Evolutionary conservation across 345 rosid genomes (phyloP).

Genomic region (Corchorus olitorius): DNA sequence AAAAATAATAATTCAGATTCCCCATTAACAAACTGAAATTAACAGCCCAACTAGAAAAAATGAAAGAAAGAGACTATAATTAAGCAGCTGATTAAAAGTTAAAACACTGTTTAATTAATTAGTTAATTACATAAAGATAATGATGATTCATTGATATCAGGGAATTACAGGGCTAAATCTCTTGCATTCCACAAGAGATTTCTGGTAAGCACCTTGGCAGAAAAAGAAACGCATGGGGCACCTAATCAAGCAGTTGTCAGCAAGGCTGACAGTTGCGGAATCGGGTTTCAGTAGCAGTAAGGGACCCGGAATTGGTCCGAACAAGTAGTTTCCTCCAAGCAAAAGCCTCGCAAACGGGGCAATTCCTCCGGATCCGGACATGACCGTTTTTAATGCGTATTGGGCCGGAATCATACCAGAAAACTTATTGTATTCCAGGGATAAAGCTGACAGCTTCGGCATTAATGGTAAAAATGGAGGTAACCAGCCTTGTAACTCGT

Average conservation of each 20-base stretch:
- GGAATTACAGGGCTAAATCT: conserved; percentile 53
- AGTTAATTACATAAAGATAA: neutral
- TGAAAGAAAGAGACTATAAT: no score
- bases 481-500: conserved; percentile 44
- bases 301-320: conserved; percentile 70
- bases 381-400: conserved; percentile 46
- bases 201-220: conserved; percentile 75
- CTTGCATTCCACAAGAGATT: conserved; percentile 65
- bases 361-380: conserved; percentile 50
- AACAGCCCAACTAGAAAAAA: neutral
- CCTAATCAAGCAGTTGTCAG: conserved; percentile 68
- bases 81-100: no score
- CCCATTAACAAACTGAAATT: neutral
- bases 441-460: conserved; percentile 57
- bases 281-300: conserved; percentile 65
- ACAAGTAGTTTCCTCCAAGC: conserved; percentile 84
- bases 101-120: neutral
- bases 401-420: conserved; percentile 63
- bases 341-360: conserved; percentile 65
- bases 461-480: conserved; percentile 48
- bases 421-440: conserved; percentile 51
- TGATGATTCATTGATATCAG: conserved; percentile 5
- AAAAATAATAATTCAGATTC: neutral
- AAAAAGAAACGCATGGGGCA: conserved; percentile 74
- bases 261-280: conserved; percentile 54